Conservation (phyloP, 257 asterid species). For the Linaria vulgaris region DNA sequence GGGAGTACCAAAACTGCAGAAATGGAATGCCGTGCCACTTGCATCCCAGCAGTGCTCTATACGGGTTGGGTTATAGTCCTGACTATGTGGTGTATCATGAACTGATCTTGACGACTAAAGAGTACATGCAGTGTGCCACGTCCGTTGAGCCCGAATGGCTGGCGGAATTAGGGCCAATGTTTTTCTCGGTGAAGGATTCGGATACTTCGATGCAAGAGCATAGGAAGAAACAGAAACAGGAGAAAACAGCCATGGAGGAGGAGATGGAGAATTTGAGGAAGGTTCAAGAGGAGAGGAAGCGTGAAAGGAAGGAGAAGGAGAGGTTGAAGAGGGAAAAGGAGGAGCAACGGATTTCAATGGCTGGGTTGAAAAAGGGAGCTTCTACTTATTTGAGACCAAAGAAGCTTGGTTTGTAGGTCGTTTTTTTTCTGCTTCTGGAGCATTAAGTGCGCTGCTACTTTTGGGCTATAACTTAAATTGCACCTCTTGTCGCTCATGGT, state of each 20-base stretch:
- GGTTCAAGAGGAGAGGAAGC: slow-evolving; percentile 53
- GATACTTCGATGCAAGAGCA: slow-evolving; percentile 86
- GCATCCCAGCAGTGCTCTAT: slow-evolving; percentile 92
- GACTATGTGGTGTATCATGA: slow-evolving; percentile 95
- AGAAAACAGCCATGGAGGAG: slow-evolving; percentile 92
- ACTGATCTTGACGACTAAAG: slow-evolving; percentile 74
- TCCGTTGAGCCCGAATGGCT: slow-evolving; percentile 95
- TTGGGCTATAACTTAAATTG: no score
- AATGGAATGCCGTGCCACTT: slow-evolving; percentile 95
- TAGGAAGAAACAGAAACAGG: slow-evolving; percentile 84
- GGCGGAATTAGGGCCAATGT: slow-evolving; percentile 97
- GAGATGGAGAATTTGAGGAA: slow-evolving; percentile 88
- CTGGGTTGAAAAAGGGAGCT: slow-evolving; percentile 73
- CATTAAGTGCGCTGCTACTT: no score
- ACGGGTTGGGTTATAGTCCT: slow-evolving; percentile 88
- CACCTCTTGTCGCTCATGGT: no score
- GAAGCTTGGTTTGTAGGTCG: slow-evolving; percentile 64
- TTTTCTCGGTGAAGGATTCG: slow-evolving; percentile 87
- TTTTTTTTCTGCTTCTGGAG: no score
- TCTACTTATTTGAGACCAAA: slow-evolving; percentile 78
- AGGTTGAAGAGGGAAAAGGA: slow-evolving; percentile 63
- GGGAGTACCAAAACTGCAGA: slow-evolving; percentile 86
- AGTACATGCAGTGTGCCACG: slow-evolving; percentile 93
- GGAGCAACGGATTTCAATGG: slow-evolving; percentile 67
- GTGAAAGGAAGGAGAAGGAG: slow-evolving; percentile 52